Evolutionary conservation across 2,329 filamentous ascomycete species (phyloP), one percentile per base, ranked within the genome.

Genomic region (Davidsoniella virescens): DNA sequence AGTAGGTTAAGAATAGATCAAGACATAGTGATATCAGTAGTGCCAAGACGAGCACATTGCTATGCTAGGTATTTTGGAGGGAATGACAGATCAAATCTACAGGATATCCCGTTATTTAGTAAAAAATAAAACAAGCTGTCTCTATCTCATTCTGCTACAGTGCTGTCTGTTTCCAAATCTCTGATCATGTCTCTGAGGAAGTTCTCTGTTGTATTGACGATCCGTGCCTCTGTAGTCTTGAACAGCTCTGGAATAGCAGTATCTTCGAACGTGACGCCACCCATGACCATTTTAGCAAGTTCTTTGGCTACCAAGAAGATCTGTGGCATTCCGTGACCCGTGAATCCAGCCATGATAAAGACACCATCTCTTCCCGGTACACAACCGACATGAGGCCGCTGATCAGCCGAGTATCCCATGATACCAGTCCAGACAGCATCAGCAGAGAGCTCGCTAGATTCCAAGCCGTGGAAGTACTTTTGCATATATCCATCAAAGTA

Each of bases 401-500:
- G 60, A 52, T 73, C 70, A 0, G 60, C 59, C 0, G 63, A 68
- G 44, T 65, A 65, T 1, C 66, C 67, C 64, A 68, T 67, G 8
- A 69, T 47, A 29, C 47, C 51, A 2, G 51, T 50, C 64, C 64
- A 67, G 1, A 66, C 54, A 1, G 57, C 56, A 20, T 60, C 58
- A 1, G 60, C 55, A 44, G 58, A 46, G 4, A 65, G 67, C 4
- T 59, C 60, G 17, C 60, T 67, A 2, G 65, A 55, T 44, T 72
- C 67, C 72, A 71, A 76, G 0, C 71, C 71, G 1, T 54, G 58
- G 50, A 73, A 73, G 44, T 64, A 63, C 4, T 63, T 58, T 53
- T 69, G 67, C 66, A 74, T 73, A 49, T 70, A 71, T 0, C 61
- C 61, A 18, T 68, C 61, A 54, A 72, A 75, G 56, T 73, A 69